Evolutionary conservation across 108 stramenopile genomes (phyloP), one percentile per base, ranked within the genome.

Genomic region (Cyclotella sp.): DNA sequence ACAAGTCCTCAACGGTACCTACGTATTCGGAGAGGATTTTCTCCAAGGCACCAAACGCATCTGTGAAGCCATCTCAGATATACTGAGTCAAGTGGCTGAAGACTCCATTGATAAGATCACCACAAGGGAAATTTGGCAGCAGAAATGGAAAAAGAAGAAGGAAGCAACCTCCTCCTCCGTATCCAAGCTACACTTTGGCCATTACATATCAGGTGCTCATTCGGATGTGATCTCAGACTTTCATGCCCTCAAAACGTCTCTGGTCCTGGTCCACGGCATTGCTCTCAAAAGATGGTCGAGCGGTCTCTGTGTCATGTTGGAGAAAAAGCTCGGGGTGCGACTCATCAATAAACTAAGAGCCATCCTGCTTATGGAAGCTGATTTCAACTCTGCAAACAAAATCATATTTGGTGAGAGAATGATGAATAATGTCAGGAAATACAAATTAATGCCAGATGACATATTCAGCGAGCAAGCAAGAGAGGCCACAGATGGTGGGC

Each of bases 281-380:
- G 41, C 42, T 6, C n/a, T 59, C 19, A 40, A 42, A 26, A 40
- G 70, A 16, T 71, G 70, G 70, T 16, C 19, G 5, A 24, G 43
- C 15, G 58, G 70, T 26, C 43, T 71, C 7, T 45, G 55, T 9
- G 55, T 58, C 15, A 71, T 71, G 70, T 18, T 71, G 22, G 70
- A 71, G 43, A 70, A 49, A 9, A 16, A n/a, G 47, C 15, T n/a
- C 3, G 47, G 47, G 9, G 15, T 16, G 18, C n/a, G 16, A 40
- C 19, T 71, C 15, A 53, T 71, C 40, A 43, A 19, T 0, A 72
- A 72, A 57, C 59, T 72, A 0, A 34, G 71, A 29, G 57, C 71
- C 12, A 72, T 72, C 29, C 59, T 72, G 26, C 34, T 72, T 18
- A 72, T 72, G 71, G 71, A 72, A 30, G 71, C 59, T 27, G 71